Percentiles rank a stretch among this genome's conserved stretches.
These are phyloP conservation scores for Schizophyllum commune DNA, from an alignment of 1,284 basidiomycete genomes.

Conservation along the genomic window DNA sequence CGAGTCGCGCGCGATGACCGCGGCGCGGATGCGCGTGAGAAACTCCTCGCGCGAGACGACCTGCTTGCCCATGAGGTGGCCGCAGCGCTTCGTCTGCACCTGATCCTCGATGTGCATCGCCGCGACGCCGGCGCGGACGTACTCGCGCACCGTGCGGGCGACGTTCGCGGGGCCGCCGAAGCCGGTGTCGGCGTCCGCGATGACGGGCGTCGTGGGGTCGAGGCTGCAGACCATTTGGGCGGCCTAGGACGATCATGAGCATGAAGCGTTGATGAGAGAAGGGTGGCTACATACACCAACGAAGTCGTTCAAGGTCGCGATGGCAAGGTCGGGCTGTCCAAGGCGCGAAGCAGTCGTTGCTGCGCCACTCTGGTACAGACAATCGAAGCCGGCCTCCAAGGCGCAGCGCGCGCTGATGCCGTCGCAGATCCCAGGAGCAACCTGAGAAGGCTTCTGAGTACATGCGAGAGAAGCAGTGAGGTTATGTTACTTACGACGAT, in stretches of 20 bases:
- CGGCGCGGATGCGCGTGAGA: conserved; percentile 68
- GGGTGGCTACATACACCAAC: conserved; percentile 36
- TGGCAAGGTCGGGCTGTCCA: conserved; percentile 73
- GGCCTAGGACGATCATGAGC: conserved; percentile 18
- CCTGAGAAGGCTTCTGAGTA: conserved; percentile 23
- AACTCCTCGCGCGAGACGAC: conserved; percentile 62
- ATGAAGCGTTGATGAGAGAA: background rate
- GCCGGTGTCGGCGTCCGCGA: conserved; percentile 78
- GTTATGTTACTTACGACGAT: conserved; percentile 50
- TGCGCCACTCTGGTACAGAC: conserved; percentile 72
- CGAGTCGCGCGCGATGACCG: conserved; percentile 61
- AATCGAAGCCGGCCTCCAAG: conserved; percentile 69
- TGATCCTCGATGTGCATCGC: conserved; percentile 80
- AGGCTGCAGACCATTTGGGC: conserved; percentile 56
- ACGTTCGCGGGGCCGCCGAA: conserved; percentile 76
- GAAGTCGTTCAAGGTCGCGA: conserved; percentile 76
- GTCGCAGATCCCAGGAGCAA: conserved; percentile 75
- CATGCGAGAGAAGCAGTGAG: background rate
- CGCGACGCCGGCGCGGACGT: conserved; percentile 65
- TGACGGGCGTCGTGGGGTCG: conserved; percentile 58
- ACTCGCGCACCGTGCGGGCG: conserved; percentile 68
- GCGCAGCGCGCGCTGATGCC: conserved; percentile 76
- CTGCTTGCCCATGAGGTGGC: conserved; percentile 75
- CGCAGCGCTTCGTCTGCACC: conserved; percentile 78
- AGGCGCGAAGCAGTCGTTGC: conserved; percentile 55